Base-by-base conservation (phyloP, 169 alveolate species). In the Cryptosporidium baileyi region DNA sequence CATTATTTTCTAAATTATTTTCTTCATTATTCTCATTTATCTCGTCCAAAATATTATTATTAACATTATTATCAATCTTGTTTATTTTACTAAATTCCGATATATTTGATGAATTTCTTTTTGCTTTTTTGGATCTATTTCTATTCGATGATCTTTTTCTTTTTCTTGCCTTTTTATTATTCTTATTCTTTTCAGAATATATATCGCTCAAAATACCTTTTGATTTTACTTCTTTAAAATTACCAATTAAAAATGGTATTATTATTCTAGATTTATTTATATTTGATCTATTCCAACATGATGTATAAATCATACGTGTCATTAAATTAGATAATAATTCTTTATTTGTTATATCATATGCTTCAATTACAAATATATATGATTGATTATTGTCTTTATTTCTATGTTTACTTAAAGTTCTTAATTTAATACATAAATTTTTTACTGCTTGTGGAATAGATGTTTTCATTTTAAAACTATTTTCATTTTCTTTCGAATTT, bases 261-360 rank as follows among this genome's bases (percentile, higher is more conserved):
- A 74, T 30, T 15, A 74, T 61, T 24, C 67, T 51, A 8, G 85
- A 51, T 30, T 74, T 74, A 28, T 52, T 41, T 0, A 41, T 19
- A 15, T 51, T 51, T 17, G 67, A 45, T 17, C 67, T 74, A 1
- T 74, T 74, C 85, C 85, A 74, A 57, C 85, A 74, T 30, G 85
- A 59, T 9, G 85, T 74, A 19, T 51, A 41, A 8, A 57, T 30
- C 30, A 74, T 24, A 17, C 40, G 49, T 24, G 59, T 57, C 85
- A 74, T 54, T 19, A 74, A 24, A 2, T 26, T 51, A 28, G 57
- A 36, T 32, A 74, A 54, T 19, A 57, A 5, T 22, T 22, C 2
- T 36, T 43, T 34, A 17, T 26, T 36, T 8, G 74, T 54, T 34
- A 74, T 57, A 9, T 38, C 85, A 57, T 36, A 24, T 5, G 74